phyloP scores from a whole-genome alignment of 176 grass and related monocot species.

The Carex scoparia region DNA sequence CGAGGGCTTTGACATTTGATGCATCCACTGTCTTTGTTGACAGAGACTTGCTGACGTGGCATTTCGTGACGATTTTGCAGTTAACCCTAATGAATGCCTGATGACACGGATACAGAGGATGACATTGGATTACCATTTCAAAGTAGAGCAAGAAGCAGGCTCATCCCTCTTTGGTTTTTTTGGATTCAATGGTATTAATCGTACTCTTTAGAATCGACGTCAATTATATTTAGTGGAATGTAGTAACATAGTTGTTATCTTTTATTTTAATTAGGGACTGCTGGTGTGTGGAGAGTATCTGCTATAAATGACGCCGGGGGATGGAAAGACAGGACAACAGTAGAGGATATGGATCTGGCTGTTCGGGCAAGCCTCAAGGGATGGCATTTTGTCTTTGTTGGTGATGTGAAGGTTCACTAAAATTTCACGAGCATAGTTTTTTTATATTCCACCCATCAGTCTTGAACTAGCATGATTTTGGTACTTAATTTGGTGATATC shows the following conservation, averaged over 20 bases:
- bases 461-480: background rate
- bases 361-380: constrained; percentile 75
- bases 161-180: constrained; percentile 87
- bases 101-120: constrained; percentile 99
- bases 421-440: background rate
- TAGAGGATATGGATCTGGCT: constrained; percentile 99
- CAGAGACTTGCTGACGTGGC: constrained; percentile 92
- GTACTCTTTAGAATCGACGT: background rate
- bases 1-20: constrained; percentile 56
- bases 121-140: constrained; percentile 98
- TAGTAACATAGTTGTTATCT: background rate
- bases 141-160: constrained; percentile 96
- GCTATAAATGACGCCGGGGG: constrained; percentile 81
- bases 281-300: constrained; percentile 89
- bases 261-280: constrained; percentile 59
- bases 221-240: background rate
- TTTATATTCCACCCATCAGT: background rate
- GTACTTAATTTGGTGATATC: background rate
- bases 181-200: constrained; percentile 84
- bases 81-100: constrained; percentile 75
- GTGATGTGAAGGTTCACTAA: constrained; percentile 66
- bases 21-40: constrained; percentile 51
- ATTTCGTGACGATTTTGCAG: constrained; percentile 99
- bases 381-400: constrained; percentile 92
- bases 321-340: constrained; percentile 94